Conservation (phyloP, 495 filamentous ascomycete species). For the Bryoglossum gracile region DNA sequence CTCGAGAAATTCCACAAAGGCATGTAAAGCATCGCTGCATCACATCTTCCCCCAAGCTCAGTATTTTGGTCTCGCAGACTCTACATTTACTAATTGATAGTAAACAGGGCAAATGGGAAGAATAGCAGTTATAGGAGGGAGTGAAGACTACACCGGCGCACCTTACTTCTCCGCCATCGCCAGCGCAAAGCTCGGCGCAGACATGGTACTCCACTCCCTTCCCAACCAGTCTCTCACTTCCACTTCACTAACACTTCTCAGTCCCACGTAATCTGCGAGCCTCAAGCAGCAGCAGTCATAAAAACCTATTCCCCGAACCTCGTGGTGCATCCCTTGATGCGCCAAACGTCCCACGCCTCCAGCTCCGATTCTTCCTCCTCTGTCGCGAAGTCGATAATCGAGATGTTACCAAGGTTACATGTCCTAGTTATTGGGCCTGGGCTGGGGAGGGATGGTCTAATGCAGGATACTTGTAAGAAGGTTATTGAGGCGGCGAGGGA, state of each 20-base stretch:
- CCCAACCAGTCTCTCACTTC: not conserved
- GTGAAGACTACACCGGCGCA: constrained; percentile 92
- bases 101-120: constrained; percentile 77
- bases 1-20: constrained; percentile 97
- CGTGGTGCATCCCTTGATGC: constrained; percentile 97
- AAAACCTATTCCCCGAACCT: constrained; percentile 97
- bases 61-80: too few species aligned
- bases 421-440: constrained; percentile 93
- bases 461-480: constrained; percentile 75
- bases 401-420: constrained; percentile 78
- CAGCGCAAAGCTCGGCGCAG: constrained; percentile 77
- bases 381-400: constrained; percentile 65
- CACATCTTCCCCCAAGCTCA: too few species aligned
- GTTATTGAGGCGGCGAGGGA: constrained; percentile 77
- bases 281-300: constrained; percentile 78
- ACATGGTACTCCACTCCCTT: constrained; percentile 52
- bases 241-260: constrained; percentile 28
- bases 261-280: constrained; percentile 97
- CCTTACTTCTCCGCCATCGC: constrained; percentile 98
- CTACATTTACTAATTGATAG: constrained; percentile 16
- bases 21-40: constrained; percentile 26
- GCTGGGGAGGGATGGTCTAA: constrained; percentile 78
- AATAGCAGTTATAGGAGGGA: constrained; percentile 91
- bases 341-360: constrained; percentile 51
- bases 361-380: constrained; percentile 38